A percentile compares a stretch with the other conserved stretches of the same genome.
Conservation (phyloP, 768 basidiomycete genomes). For the Hygrophoropsis aurantiaca region DNA sequence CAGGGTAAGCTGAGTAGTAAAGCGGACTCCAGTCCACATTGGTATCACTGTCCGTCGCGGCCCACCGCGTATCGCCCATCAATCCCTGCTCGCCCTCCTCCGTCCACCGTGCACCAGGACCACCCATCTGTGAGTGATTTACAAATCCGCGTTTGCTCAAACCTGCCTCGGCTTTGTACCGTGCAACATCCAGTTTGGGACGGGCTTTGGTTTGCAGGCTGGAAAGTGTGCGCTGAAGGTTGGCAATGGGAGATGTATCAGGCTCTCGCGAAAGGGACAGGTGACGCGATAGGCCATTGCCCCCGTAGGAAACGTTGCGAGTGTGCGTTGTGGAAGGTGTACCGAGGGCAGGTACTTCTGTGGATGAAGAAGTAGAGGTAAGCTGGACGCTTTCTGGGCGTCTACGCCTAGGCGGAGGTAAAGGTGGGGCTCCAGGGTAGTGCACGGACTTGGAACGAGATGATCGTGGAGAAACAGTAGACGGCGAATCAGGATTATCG, state of each 20-base stretch:
- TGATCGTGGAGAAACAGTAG: conserved; percentile 36
- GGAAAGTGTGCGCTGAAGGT: conserved; percentile 45
- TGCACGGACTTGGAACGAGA: conserved; percentile 58
- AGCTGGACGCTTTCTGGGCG: conserved; percentile 69
- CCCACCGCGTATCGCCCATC: conserved; percentile 37
- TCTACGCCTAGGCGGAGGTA: conserved; percentile 47
- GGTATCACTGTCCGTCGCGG: conserved; percentile 16
- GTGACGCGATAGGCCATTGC: conserved; percentile 37
- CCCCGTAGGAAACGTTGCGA: conserved; percentile 18
- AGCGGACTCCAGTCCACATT: conserved; percentile 15
- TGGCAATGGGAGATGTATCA: conserved; percentile 33
- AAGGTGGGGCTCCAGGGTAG: conserved; percentile 38
- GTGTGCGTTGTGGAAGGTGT: conserved; percentile 10
- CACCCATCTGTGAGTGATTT: conserved; percentile 28
- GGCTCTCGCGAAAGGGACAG: conserved; percentile 34
- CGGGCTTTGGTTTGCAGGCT: conserved; percentile 39
- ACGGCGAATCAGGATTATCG: conserved; percentile 20
- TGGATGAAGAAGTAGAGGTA: conserved; percentile 10
- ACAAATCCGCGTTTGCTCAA: conserved; percentile 61
- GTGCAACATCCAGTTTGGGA: conserved; percentile 59
- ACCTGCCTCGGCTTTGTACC: conserved; percentile 74
- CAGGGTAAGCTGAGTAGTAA: too few species aligned
- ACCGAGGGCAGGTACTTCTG: conserved; percentile 13
- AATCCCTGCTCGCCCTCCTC: conserved; percentile 39
- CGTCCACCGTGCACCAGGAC: conserved; percentile 21